phyloP scores from a whole-genome alignment of 306 rosid genomes.

The Begonia loranthoides region DNA sequence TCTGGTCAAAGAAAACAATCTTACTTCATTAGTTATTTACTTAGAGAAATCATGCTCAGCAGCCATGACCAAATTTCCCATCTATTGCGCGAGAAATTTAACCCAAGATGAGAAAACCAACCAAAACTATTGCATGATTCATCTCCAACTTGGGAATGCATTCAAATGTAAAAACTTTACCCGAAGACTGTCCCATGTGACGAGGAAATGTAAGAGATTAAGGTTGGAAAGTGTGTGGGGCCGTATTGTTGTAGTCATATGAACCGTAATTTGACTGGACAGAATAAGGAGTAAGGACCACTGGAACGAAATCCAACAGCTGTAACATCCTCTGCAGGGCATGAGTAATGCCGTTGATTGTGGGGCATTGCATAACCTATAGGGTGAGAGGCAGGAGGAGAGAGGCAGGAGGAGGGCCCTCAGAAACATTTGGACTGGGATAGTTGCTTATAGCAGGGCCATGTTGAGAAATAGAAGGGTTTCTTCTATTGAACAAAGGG shows the following conservation, averaged over 20 bases:
- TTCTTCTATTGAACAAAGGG: slow-evolving; percentile 41
- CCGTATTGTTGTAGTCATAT: slow-evolving; percentile 38
- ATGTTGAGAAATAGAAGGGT: slow-evolving; percentile 38
- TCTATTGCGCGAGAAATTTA: too few species aligned
- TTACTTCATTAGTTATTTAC: too few species aligned
- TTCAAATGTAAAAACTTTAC: too few species aligned
- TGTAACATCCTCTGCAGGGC: slow-evolving; percentile 35
- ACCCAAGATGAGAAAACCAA: too few species aligned
- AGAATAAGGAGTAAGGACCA: slow-evolving; percentile 35
- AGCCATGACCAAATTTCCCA: too few species aligned
- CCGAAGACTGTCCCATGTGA: too few species aligned
- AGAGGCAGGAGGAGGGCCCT: slow-evolving; percentile 27
- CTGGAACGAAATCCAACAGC: slow-evolving; percentile 24
- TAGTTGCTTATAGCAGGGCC: slow-evolving; percentile 46
- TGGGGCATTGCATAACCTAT: slow-evolving; percentile 36
- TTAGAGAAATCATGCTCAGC: too few species aligned
- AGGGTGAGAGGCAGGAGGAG: slow-evolving; percentile 33
- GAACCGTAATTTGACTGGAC: slow-evolving; percentile 42
- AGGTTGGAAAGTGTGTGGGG: slow-evolving; percentile 36
- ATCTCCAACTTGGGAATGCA: too few species aligned
- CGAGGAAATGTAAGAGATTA: background rate
- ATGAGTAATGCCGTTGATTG: slow-evolving; percentile 47
- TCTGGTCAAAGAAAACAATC: too few species aligned
- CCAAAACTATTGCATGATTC: too few species aligned
- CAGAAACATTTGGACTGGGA: slow-evolving; percentile 35